Percentiles rank a stretch among this genome's conserved stretches.
These are phyloP conservation scores for Colletotrichum sp. DNA, from an alignment of 2,329 filamentous ascomycete genomes.

Conservation along the genomic window DNA sequence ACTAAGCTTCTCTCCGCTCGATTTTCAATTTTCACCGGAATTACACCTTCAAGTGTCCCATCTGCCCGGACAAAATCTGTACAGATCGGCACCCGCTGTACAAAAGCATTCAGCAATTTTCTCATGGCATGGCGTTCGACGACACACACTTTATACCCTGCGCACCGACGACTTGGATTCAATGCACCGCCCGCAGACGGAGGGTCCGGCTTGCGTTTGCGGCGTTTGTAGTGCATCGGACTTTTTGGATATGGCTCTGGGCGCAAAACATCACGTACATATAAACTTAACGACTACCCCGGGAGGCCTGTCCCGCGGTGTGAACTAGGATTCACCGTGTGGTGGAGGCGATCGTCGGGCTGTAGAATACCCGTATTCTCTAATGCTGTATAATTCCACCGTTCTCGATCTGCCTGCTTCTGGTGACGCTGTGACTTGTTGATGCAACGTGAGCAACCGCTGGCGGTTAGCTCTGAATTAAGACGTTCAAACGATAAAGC, in stretches of 20 bases:
- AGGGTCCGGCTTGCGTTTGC: slow-evolving; percentile 3
- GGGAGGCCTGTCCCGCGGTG: slow-evolving; percentile 19
- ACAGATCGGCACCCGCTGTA: slow-evolving; percentile 21
- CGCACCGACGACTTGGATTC: slow-evolving; percentile 19
- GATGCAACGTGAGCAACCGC: background rate
- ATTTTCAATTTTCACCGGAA: background rate
- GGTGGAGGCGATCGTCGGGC: slow-evolving; percentile 16
- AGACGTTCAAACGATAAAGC: background rate
- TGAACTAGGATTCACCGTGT: slow-evolving; percentile 17
- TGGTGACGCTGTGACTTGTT: background rate
- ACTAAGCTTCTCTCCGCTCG: slow-evolving; percentile 26
- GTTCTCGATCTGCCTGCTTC: background rate
- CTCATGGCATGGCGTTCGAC: slow-evolving; percentile 23
- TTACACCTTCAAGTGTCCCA: slow-evolving; percentile 4
- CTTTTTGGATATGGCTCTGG: slow-evolving; percentile 16
- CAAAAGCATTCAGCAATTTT: slow-evolving; percentile 15
- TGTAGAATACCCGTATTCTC: slow-evolving; percentile 34
- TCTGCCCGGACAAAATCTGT: slow-evolving; percentile 7
- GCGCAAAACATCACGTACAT: slow-evolving; percentile 16
- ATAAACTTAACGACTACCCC: slow-evolving; percentile 15
- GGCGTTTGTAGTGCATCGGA: slow-evolving; percentile 1
- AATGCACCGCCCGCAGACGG: slow-evolving; percentile 7
- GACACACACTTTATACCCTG: slow-evolving; percentile 24
- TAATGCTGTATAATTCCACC: slow-evolving; percentile 43
- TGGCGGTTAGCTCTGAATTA: background rate